These are phyloP conservation scores for Fistulinella cinereoalba DNA, from an alignment of 1,284 basidiomycete species.

Conservation along the genomic window DNA sequence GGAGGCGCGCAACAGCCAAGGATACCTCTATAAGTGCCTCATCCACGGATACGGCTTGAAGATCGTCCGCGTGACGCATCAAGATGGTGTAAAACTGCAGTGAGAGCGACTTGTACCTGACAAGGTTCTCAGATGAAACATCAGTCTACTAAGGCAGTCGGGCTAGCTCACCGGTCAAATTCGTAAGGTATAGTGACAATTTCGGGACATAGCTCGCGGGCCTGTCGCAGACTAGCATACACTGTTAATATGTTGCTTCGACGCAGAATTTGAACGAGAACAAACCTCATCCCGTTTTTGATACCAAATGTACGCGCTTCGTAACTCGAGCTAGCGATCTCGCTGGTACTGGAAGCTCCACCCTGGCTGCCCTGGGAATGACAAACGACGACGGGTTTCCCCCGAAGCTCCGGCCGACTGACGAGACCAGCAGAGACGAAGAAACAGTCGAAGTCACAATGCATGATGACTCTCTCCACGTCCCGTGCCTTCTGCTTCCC, in stretches of 20 bases:
- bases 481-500: conserved; percentile 53
- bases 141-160: neutral
- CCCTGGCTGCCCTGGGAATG: conserved; percentile 80
- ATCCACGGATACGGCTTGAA: conserved; percentile 95
- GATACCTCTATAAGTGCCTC: conserved; percentile 93
- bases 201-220: conserved; percentile 71
- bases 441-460: conserved; percentile 97
- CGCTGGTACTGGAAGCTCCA: conserved; percentile 78
- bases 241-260: too few relatives aligned
- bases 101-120: conserved; percentile 79
- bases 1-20: conserved; percentile 52
- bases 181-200: conserved; percentile 88
- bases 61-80: conserved; percentile 84
- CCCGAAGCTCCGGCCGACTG: conserved; percentile 72
- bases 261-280: neutral
- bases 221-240: conserved; percentile 71
- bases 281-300: conserved; percentile 90
- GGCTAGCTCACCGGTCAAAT: conserved; percentile 60
- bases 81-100: conserved; percentile 90
- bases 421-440: conserved; percentile 91
- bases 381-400: conserved; percentile 91
- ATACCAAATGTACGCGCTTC: conserved; percentile 88
- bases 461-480: conserved; percentile 74
- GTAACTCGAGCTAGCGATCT: conserved; percentile 94
- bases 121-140: conserved; percentile 8